phyloP scores from a whole-genome alignment of 768 basidiomycete species.

The Paxillus rubicundulus region DNA sequence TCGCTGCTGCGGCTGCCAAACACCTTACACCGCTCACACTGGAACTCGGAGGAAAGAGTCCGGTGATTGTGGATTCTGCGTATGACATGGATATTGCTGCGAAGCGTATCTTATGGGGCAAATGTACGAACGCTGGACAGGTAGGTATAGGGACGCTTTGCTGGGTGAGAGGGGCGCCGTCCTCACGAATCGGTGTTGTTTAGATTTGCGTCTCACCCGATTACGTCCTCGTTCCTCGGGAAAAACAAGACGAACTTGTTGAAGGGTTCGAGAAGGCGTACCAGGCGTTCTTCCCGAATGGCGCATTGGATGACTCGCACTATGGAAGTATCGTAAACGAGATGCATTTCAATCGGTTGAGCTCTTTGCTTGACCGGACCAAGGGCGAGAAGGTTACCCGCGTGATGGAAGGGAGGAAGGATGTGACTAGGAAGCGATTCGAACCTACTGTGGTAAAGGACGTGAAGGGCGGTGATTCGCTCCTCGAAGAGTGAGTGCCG shows the following conservation, averaged over 20 bases:
- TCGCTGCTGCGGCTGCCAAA: constrained; percentile 25
- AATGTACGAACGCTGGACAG: constrained; percentile 65
- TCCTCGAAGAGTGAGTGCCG: constrained; percentile 55
- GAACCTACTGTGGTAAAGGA: constrained; percentile 60
- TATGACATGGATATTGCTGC: constrained; percentile 51
- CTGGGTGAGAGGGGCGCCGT: background rate
- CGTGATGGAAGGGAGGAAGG: constrained; percentile 36
- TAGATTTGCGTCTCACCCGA: constrained; percentile 45
- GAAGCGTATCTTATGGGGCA: constrained; percentile 65
- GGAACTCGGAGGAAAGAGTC: constrained; percentile 41
- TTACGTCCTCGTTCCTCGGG: constrained; percentile 41
- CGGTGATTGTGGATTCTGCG: constrained; percentile 43
- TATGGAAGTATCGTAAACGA: constrained; percentile 54
- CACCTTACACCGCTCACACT: constrained; percentile 35
- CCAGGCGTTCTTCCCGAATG: constrained; percentile 51
- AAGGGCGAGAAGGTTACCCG: constrained; percentile 57
- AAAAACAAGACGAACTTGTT: constrained; percentile 47
- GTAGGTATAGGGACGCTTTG: constrained; percentile 20
- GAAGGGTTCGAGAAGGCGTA: constrained; percentile 43
- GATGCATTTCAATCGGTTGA: constrained; percentile 52
- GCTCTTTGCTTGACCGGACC: constrained; percentile 49
- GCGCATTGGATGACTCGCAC: constrained; percentile 42
- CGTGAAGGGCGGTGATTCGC: constrained; percentile 50
- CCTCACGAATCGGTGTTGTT: background rate
- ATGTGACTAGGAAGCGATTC: constrained; percentile 41